Evolutionary conservation across 2,329 filamentous ascomycete species (phyloP).

Genomic region (Tolypocladium inflatum): DNA sequence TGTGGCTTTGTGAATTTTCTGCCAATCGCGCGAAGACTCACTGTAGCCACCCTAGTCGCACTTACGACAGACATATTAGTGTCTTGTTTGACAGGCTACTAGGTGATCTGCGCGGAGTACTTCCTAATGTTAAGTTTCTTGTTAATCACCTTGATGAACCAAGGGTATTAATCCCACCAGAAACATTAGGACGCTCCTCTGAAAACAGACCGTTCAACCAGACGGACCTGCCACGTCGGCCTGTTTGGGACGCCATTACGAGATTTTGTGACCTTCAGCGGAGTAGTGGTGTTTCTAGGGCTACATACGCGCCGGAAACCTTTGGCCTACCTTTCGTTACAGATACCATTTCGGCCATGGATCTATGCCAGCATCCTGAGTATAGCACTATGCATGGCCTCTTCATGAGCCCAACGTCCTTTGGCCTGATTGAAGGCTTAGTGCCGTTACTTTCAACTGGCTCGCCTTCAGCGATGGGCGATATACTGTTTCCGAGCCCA

Average conservation of each 20-base stretch:
- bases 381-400: conserved; percentile 34
- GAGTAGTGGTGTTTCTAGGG: not conserved
- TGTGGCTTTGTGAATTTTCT: conserved; percentile 27
- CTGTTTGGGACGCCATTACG: conserved; percentile 22
- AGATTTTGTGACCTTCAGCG: not conserved
- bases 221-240: conserved; percentile 15
- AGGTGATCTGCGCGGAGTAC: conserved; percentile 8
- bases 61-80: conserved; percentile 23
- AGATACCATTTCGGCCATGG: conserved; percentile 12
- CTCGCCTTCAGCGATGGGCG: conserved; percentile 34
- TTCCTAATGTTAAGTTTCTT: conserved; percentile 31
- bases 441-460: conserved; percentile 39
- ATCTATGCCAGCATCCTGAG: conserved; percentile 35
- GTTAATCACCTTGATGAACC: conserved; percentile 41
- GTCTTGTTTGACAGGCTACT: conserved; percentile 22
- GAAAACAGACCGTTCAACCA: conserved; percentile 7
- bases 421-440: conserved; percentile 25
- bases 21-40: conserved; percentile 13
- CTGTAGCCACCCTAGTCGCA: conserved; percentile 24
- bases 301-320: conserved; percentile 14
- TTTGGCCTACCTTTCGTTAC: conserved; percentile 26
- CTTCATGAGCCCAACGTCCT: conserved; percentile 30
- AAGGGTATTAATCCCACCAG: conserved; percentile 22
- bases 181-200: conserved; percentile 2
- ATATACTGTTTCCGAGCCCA: conserved; percentile 42